Conservation (phyloP, 1,284 basidiomycete species). For the Pyrrhoderma lamaoense region DNA sequence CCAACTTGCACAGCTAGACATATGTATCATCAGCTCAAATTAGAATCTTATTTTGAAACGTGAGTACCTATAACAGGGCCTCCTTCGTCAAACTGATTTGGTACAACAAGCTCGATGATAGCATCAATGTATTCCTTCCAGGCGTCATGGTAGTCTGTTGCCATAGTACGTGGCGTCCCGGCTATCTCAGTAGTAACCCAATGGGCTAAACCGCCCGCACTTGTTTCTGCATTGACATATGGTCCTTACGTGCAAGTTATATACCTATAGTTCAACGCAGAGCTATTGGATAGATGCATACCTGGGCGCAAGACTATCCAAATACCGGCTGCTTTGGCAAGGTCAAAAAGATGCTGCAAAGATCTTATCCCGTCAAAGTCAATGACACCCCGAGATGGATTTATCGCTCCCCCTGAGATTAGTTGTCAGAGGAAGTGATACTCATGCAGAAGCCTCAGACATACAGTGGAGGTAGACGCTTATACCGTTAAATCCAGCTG, state of each 20-base stretch:
- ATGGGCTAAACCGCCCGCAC: conserved; percentile 72
- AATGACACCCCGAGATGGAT: conserved; percentile 64
- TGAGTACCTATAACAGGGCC: conserved; percentile 61
- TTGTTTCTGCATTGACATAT: conserved; percentile 78
- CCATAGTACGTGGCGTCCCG: conserved; percentile 61
- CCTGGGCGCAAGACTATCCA: conserved; percentile 42
- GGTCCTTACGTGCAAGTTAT: conserved; percentile 24
- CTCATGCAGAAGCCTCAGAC: background rate
- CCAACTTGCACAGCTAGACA: conserved; percentile 57
- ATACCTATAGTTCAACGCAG: background rate
- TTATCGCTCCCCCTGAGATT: conserved; percentile 47
- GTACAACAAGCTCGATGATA: conserved; percentile 51
- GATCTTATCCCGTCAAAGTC: conserved; percentile 67
- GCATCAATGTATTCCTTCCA: conserved; percentile 67
- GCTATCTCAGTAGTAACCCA: conserved; percentile 68
- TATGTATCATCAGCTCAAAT: background rate
- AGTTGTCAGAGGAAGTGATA: conserved; percentile 7
- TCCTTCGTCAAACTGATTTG: conserved; percentile 61
- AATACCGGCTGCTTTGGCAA: conserved; percentile 37
- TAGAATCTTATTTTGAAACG: background rate
- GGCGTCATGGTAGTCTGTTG: conserved; percentile 55
- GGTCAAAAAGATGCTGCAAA: conserved; percentile 52
- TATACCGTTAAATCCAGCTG: conserved; percentile 72
- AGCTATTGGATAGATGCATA: conserved; percentile 6
- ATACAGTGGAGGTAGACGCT: conserved; percentile 62